Evolutionary conservation across 2,329 filamentous ascomycete genomes (phyloP), one percentile per base, ranked within the genome.

Genomic region (Verticillium nonalfalfae): DNA sequence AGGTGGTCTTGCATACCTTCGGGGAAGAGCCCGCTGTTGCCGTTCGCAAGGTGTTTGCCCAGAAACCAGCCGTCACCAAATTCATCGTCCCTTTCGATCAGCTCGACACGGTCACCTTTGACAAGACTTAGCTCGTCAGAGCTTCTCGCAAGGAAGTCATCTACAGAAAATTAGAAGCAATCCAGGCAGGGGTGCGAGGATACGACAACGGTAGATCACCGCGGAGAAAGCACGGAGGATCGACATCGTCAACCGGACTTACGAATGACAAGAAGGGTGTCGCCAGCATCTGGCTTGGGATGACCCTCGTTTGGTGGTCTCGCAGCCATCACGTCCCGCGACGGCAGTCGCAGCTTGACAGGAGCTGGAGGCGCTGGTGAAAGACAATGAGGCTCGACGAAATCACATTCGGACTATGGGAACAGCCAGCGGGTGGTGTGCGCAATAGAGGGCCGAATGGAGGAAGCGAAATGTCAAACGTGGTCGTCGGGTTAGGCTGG

Each of bases 91-190:
- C 90, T 85, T 76, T 95, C 91, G 66, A 94, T 85, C 65, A 96
- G 78, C 77, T 94, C 89, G 64, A 96, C 89, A 65, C 90, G 86
- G 70, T 95, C 90, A 68, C 90, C 93, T 71, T 96, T 96, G 60
- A 86, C 81, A 66, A 99, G 82, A 68, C 87, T 96, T 71, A 99
- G 82, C 81, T 99, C 95, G 77, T 99, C 95, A 62, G 91, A 90
- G 75, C 93, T 96, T 67, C 95, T 88, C 62, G 94, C 93, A 68
- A 88, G 81, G 74, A 99, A 98, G 76, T 97, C 93, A 77, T 99
- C 92, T 96, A 35, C 15, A 39, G 58, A 40, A 64, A 58, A 56
- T 62, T 36, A 50, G 55, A 33, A 26, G 15, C 7, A 14, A 57
- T 18, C 9, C 33, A 21, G 54, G 15, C 35, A 39, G 31, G 58